Conservation (phyloP, 257 asterid species). For the Pogostemon cablin region DNA sequence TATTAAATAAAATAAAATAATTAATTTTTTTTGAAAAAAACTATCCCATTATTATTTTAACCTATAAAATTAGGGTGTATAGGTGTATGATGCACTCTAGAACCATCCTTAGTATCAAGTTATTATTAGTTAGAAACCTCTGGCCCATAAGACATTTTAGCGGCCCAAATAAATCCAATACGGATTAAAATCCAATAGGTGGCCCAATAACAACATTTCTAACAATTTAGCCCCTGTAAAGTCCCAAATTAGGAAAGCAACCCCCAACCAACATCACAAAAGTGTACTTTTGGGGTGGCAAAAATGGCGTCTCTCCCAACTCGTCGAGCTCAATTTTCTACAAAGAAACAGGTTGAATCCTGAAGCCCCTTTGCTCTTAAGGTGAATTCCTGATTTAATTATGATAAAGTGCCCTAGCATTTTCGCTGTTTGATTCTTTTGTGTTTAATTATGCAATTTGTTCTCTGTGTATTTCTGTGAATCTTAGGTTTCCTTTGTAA, state of each 20-base stretch:
- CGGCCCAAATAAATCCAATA: too few species aligned
- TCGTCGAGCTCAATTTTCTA: slow-evolving; percentile 26
- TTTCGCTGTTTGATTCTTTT: slow-evolving; percentile 13
- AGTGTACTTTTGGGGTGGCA: slow-evolving; percentile 12
- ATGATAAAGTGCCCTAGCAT: too few species aligned
- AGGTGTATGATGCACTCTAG: too few species aligned
- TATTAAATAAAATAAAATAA: too few species aligned
- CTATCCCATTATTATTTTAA: too few species aligned
- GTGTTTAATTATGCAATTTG: not conserved
- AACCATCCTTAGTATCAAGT: too few species aligned
- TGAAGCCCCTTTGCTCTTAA: slow-evolving; percentile 1
- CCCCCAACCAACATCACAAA: slow-evolving; percentile 1
- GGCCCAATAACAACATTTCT: not conserved
- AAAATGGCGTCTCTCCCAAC: slow-evolving; percentile 20
- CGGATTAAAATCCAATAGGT: not conserved
- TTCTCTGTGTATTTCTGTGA: slow-evolving; percentile 27
- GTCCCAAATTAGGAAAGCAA: slow-evolving; percentile 14
- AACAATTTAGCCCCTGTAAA: too few species aligned
- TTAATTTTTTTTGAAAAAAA: too few species aligned
- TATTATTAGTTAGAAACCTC: too few species aligned
- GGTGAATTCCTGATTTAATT: slow-evolving; percentile 15
- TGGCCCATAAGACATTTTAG: too few species aligned
- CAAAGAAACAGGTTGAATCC: slow-evolving; percentile 5
- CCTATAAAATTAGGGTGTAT: too few species aligned
- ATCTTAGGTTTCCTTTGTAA: slow-evolving; percentile 6